Evolutionary conservation across 2,329 filamentous ascomycete species (phyloP).

Genomic region (Seiridium cupressi): DNA sequence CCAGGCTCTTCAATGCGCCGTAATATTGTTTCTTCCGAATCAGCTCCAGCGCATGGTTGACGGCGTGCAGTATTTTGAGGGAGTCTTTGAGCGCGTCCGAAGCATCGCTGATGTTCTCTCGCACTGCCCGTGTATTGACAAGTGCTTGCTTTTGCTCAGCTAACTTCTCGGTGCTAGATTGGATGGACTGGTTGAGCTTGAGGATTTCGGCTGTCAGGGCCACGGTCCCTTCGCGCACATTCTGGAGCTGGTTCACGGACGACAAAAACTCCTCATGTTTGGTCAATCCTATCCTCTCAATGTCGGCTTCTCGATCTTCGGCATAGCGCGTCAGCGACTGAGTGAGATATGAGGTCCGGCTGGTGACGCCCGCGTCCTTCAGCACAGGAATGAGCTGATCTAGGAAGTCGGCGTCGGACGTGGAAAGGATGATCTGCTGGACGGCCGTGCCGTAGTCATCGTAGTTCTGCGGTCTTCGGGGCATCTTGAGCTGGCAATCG

Average conservation of each 20-base stretch:
- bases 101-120: slow-evolving; percentile 94
- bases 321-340: slow-evolving; percentile 80
- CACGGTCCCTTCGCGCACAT: slow-evolving; percentile 87
- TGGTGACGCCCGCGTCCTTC: slow-evolving; percentile 80
- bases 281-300: slow-evolving; percentile 89
- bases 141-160: slow-evolving; percentile 92
- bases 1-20: slow-evolving; percentile 85
- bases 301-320: slow-evolving; percentile 82
- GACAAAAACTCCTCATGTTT: slow-evolving; percentile 96
- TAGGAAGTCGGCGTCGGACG: slow-evolving; percentile 89
- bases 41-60: slow-evolving; percentile 92
- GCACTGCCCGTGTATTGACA: slow-evolving; percentile 86
- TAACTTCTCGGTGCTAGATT: slow-evolving; percentile 89
- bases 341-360: slow-evolving; percentile 70
- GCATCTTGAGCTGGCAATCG: slow-evolving; percentile 12
- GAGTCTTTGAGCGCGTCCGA: slow-evolving; percentile 87
- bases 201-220: slow-evolving; percentile 87
- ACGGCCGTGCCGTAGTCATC: slow-evolving; percentile 34
- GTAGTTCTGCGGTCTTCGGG: slow-evolving; percentile 28
- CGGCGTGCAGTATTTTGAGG: slow-evolving; percentile 84
- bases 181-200: slow-evolving; percentile 89
- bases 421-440: slow-evolving; percentile 82
- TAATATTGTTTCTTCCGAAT: slow-evolving; percentile 94
- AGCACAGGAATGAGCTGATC: slow-evolving; percentile 94
- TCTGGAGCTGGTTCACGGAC: slow-evolving; percentile 91